Base-by-base conservation (phyloP, 805 yeast genomes). In the Sugiyamaella smithiae region DNA sequence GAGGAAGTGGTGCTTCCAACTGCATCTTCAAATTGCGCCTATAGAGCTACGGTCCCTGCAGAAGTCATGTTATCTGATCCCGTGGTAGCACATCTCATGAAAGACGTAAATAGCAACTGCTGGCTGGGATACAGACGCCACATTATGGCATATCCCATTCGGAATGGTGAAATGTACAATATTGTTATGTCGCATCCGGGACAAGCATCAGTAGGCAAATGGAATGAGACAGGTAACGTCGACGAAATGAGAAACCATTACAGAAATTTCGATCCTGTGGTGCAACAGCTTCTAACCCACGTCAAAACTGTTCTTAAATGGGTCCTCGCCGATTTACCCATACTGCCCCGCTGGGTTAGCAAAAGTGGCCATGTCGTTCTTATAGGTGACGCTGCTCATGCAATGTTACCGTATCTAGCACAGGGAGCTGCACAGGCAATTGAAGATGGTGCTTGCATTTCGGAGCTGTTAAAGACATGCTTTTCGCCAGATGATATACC, bases 51-150 rank as follows among this genome's bases (percentile, higher is more conserved):
- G 2, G 46, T 46, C 23, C 49, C 49, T 4, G 40, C 33, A 7
- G 46, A 46, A 4, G 46, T 22, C 11, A 46, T 46, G 49, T 20
- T 46, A 12, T 36, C 36, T 24, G 49, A 46, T 29, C 49, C 49
- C 9, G 22, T 36, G 5, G 24, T 41, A 11, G 65, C 57, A 11
- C 67, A 63, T 45, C 49, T 64, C 14, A 51, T 64, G 25, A 46
- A 60, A 24, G 67, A 64, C 5, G 56, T 56, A 49, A 67, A 29
- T 46, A 56, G 16, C 46, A 48, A 12, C 52, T 63, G 26, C 53
- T 61, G 48, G 58, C 56, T 23, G 20, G 44, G 45, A 9, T 38
- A 37, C 20, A 38, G 45, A 17, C 17, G 42, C 7, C 51, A 28
- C 42, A 36, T 40, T 8, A 49, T 49, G 49, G 49, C 49, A n/a